Evolutionary conservation across 108 stramenopile genomes (phyloP).

Genomic region (Cyclostephanos invisitatus): DNA sequence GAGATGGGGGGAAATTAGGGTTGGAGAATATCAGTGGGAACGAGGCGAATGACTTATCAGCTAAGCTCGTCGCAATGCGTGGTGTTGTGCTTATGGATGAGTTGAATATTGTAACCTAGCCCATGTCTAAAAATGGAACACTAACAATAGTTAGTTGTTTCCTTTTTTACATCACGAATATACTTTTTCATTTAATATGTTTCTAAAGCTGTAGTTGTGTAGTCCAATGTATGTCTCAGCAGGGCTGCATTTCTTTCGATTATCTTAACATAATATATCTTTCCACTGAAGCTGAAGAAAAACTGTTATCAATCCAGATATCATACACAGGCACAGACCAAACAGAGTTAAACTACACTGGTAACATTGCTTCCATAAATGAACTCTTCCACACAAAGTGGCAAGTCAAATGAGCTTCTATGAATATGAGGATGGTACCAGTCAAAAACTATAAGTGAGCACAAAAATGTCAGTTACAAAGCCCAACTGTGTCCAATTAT

Average conservation of each 20-base stretch:
- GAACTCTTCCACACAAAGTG: slow-evolving; percentile 70
- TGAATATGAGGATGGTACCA: slow-evolving; percentile 83
- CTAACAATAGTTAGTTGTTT: too few species aligned
- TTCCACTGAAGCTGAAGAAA: too few species aligned
- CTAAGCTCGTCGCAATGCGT: slow-evolving; percentile 61
- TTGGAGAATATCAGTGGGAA: slow-evolving; percentile 55
- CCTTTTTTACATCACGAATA: not conserved
- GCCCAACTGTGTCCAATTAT: too few species aligned
- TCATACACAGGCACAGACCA: too few species aligned
- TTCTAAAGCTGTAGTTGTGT: too few species aligned
- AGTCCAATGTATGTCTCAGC: too few species aligned
- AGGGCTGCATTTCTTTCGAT: too few species aligned
- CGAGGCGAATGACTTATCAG: slow-evolving; percentile 61
- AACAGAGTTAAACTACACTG: not conserved
- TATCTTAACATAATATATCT: too few species aligned
- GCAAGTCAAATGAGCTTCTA: slow-evolving; percentile 70
- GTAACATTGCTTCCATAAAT: slow-evolving; percentile 48
- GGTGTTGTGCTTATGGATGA: slow-evolving; percentile 75
- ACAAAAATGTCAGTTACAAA: too few species aligned
- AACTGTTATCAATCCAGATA: too few species aligned
- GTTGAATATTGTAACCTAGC: slow-evolving; percentile 32
- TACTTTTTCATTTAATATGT: too few species aligned
- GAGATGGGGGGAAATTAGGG: slow-evolving; percentile 67
- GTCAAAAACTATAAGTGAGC: too few species aligned
- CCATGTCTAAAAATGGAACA: not conserved